Conservation (phyloP, 495 filamentous ascomycete genomes). For the Cercophora scortea region DNA sequence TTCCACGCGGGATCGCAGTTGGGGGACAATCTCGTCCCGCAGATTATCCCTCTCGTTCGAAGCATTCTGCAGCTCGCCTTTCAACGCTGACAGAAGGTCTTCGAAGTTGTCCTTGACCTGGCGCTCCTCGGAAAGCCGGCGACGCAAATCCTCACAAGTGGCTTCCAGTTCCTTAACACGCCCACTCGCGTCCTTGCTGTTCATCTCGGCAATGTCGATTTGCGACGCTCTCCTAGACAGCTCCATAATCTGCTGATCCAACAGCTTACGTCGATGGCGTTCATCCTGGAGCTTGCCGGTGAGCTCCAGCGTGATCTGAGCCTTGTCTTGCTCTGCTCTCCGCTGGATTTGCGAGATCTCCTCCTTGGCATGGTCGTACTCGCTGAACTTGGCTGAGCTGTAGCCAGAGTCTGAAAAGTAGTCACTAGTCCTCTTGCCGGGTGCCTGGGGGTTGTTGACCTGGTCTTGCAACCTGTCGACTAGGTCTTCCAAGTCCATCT, state of each 20-base stretch:
- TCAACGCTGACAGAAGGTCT: conserved; percentile 76
- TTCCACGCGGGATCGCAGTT: conserved; percentile 63
- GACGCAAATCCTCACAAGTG: conserved; percentile 69
- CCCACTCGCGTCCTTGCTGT: conserved; percentile 39
- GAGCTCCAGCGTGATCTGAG: conserved; percentile 75
- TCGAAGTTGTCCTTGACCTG: conserved; percentile 90
- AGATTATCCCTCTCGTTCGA: conserved; percentile 88
- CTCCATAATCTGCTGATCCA: conserved; percentile 74
- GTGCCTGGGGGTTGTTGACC: conserved; percentile 48
- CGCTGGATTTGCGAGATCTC: conserved; percentile 79
- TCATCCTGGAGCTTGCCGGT: conserved; percentile 80
- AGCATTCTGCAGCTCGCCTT: conserved; percentile 70
- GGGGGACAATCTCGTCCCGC: conserved; percentile 74
- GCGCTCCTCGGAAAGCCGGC: conserved; percentile 77
- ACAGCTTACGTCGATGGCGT: conserved; percentile 58
- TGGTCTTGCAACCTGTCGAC: conserved; percentile 80
- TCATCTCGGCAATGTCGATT: conserved; percentile 39
- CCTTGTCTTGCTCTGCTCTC: conserved; percentile 84
- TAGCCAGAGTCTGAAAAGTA: conserved; percentile 96
- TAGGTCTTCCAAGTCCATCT: conserved; percentile 94
- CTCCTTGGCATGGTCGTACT: conserved; percentile 66
- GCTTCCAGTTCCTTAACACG: conserved; percentile 68
- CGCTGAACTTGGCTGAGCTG: conserved; percentile 62
- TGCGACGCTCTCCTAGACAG: conserved; percentile 67
- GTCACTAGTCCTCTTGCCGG: conserved; percentile 80